Percentiles rank a stretch among this genome's conserved stretches.
phyloP scores from a whole-genome alignment of 2,329 filamentous ascomycete genomes.

The Aspergillus ustus region DNA sequence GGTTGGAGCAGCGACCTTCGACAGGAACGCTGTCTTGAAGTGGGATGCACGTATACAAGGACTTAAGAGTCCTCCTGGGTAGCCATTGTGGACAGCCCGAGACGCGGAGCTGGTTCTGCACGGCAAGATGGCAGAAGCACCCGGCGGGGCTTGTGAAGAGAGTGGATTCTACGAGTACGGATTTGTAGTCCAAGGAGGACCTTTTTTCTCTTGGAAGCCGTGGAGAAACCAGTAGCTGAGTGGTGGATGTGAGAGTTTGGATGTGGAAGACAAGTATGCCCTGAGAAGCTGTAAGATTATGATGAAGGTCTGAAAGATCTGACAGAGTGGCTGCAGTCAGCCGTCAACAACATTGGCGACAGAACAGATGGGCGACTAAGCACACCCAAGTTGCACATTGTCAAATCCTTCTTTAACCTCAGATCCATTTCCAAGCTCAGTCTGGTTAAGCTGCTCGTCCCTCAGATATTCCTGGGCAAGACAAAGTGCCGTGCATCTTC shows the following conservation, averaged over 20 bases:
- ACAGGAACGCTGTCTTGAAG: constrained; percentile 39
- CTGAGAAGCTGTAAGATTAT: constrained; percentile 5
- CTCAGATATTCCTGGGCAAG: constrained; percentile 1
- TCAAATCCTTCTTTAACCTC: no score
- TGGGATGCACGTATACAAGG: constrained; percentile 51
- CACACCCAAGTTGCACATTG: neutral
- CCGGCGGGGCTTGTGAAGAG: constrained; percentile 21
- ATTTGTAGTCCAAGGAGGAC: constrained; percentile 9
- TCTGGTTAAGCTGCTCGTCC: neutral
- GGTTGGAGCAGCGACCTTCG: constrained; percentile 46
- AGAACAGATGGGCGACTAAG: neutral
- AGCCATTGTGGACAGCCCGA: constrained; percentile 48
- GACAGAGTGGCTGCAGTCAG: constrained; percentile 1
- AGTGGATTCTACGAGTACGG: constrained; percentile 5
- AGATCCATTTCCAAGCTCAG: no score
- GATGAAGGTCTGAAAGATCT: constrained; percentile 6
- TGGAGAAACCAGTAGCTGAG: constrained; percentile 1
- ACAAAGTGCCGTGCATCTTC: no score
- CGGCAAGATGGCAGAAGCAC: constrained; percentile 31
- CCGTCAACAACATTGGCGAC: neutral
- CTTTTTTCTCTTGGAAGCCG: constrained; percentile 7
- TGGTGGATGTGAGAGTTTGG: neutral
- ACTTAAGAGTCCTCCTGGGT: constrained; percentile 48
- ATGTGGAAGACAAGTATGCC: constrained; percentile 8
- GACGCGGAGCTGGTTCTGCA: constrained; percentile 38